Base-by-base conservation (phyloP, 345 rosid species). In the Hibiscus mutabilis region DNA sequence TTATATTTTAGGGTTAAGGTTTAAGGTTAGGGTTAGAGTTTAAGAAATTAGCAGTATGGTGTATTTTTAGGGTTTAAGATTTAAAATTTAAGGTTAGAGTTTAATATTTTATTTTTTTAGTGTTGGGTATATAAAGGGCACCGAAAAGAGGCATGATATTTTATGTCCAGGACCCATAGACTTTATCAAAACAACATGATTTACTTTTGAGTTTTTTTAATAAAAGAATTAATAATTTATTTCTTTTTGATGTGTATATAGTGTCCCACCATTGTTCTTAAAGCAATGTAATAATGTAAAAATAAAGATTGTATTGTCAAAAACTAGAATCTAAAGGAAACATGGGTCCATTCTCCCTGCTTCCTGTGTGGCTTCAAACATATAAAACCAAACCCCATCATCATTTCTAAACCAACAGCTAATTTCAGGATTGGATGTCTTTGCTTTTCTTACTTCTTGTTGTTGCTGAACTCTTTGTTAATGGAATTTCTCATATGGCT, bases 331-430 rank as follows among this genome's bases (percentile, higher is more conserved):
- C 2, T 19, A 33, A 67, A 67, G 12, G 57, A 27, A 67, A 16
- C 16, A 47, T 25, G 70, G 58, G 14, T 19, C 70, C 57, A 66
- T 47, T 40, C 8, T 44, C 46, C 59, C 3, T 55, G 59, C 3
- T 55, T 55, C 59, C 12, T 47, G 35, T 66, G 21, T 46, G 18
- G 22, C 59, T 55, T 18, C 59, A 55, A 19, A 47, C 31, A 47
- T 11, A 25, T 47, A 46, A 66, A 66, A 66, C 37, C 70, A 66
- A 44, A 18, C 21, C 14, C 44, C 44, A 40, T 24, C 4, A 65
- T 65, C 16, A 44, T 44, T 66, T 66, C 55, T 22, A 66, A 44
- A 46, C 7, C 53, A 66, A 66, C 70, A 66, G 24, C 70, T 66
- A 66, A 47, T 65, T 9, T 22, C 19, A 65, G 68, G 67, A 37